Base-by-base conservation (phyloP, 108 stramenopile species). In the Cyclotella distinguenda region DNA sequence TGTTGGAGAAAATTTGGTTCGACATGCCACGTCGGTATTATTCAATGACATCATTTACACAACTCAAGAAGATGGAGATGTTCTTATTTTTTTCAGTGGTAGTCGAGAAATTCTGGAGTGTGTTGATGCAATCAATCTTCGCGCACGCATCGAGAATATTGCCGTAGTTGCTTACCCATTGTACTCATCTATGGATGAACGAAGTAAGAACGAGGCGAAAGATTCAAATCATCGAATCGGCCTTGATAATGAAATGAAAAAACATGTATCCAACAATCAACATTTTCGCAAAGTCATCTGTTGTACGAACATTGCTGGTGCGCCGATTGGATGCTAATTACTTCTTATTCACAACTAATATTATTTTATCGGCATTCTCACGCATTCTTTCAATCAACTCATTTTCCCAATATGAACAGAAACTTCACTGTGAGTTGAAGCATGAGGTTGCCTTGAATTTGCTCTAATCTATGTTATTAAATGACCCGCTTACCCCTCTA, bases 291-390 rank as follows among this genome's bases (percentile, higher is more conserved):
- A 50, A 27, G 49, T 50, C 12, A 50, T 50, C 21, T 50, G 49
- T 15, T 50, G 49, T 27, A 50, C 49, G 4, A 50, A 50, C 23
- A 50, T 50, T 26, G 49, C 49, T 50, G 49, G 49, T 50, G 13
- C 26, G 49, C 28, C 28, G 23, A 27, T 8, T 19, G 15, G 5
- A 46, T 46, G 19, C 11, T 5, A 46, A 7, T 15, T 46, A 12
- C 5, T 46, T 7, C 19, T 15, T 7, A 19, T n/a, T 12, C 4
- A 12, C 16, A 10, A 10, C 36, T n/a, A n/a, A n/a, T 38, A 11
- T 38, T 38, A 38, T 10, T 38, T 10, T 10, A 38, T 38, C 11
- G 36, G 11, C 36, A 38, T 38, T 11, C 8, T 50, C 19, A 26
- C 25, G 6, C 13, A 15, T 25, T 15, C 9, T 9, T 50, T 50